Percentiles rank a stretch among this genome's conserved stretches.
These are phyloP conservation scores for Kwoniella europaea DNA, from an alignment of 768 basidiomycete genomes.

Conservation along the genomic window DNA sequence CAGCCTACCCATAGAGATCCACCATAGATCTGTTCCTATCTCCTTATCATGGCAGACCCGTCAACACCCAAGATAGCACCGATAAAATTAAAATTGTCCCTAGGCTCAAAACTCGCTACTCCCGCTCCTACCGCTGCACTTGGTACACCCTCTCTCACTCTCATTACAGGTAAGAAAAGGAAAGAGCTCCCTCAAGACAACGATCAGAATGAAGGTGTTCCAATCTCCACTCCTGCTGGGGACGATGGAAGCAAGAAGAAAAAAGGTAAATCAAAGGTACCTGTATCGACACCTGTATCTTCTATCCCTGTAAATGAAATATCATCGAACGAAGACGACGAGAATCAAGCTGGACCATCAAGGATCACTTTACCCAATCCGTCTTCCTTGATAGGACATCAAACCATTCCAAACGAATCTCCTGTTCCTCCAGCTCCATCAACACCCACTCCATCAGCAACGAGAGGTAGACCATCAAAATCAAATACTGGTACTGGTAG, in stretches of 20 bases:
- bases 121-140: conserved; percentile 5
- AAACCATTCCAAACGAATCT: not conserved
- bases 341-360: conserved; percentile 13
- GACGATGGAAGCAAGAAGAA: conserved; percentile 15
- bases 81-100: conserved; percentile 68
- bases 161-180: conserved; percentile 17
- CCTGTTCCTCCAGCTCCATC: not conserved
- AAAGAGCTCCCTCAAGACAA: conserved; percentile 9
- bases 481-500: not conserved
- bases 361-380: not conserved
- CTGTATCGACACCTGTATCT: no score
- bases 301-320: not conserved
- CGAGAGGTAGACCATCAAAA: not conserved
- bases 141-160: conserved; percentile 12
- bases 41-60: conserved; percentile 3
- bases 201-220: not conserved
- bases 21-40: not conserved
- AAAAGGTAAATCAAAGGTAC: conserved; percentile 9
- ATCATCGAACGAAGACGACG: not conserved
- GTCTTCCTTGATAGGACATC: not conserved
- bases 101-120: conserved; percentile 10
- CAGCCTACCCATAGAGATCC: not conserved
- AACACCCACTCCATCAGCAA: not conserved
- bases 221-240: conserved; percentile 1
- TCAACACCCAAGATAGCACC: conserved; percentile 23